Conservation (phyloP, 2,329 filamentous ascomycete species). For the Alternaria arbusti region DNA sequence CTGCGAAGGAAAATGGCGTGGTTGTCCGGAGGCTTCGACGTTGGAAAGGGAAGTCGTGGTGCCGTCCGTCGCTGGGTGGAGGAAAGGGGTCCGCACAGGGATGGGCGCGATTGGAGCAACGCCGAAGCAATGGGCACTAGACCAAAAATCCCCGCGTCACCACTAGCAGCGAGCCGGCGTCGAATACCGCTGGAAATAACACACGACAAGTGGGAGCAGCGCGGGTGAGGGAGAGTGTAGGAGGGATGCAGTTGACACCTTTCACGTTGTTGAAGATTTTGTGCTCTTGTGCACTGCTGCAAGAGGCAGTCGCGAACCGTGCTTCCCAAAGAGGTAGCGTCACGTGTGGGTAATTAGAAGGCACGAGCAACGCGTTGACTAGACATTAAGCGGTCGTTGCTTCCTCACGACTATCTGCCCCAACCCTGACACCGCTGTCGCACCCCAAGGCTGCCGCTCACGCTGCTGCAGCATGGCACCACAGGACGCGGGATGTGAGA, state of each 20-base stretch:
- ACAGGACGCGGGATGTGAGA: constrained; percentile 12
- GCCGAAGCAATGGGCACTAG: constrained; percentile 43
- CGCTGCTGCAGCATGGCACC: constrained; percentile 18
- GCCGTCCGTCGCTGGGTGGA: constrained; percentile 36
- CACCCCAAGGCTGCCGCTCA: background rate
- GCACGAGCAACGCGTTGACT: constrained; percentile 11
- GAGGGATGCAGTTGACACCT: constrained; percentile 34
- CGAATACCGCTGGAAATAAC: constrained; percentile 7
- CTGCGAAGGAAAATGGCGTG: constrained; percentile 37
- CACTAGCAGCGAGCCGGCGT: constrained; percentile 11
- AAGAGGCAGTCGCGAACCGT: constrained; percentile 31
- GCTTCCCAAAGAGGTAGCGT: constrained; percentile 29
- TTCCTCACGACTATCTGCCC: background rate
- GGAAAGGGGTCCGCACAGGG: constrained; percentile 48
- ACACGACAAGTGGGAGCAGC: constrained; percentile 2
- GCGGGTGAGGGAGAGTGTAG: background rate
- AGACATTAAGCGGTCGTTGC: constrained; percentile 2
- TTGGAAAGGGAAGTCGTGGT: constrained; percentile 45
- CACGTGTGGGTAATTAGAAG: constrained; percentile 35
- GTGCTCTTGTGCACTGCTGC: constrained; percentile 19
- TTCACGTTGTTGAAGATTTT: constrained; percentile 17
- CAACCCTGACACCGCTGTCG: background rate
- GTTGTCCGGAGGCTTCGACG: constrained; percentile 39
- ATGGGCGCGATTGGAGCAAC: constrained; percentile 43
- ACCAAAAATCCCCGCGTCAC: constrained; percentile 40